phyloP scores from a whole-genome alignment of 2,329 filamentous ascomycete species.

The Hymenotorrendiella dingleyae region DNA sequence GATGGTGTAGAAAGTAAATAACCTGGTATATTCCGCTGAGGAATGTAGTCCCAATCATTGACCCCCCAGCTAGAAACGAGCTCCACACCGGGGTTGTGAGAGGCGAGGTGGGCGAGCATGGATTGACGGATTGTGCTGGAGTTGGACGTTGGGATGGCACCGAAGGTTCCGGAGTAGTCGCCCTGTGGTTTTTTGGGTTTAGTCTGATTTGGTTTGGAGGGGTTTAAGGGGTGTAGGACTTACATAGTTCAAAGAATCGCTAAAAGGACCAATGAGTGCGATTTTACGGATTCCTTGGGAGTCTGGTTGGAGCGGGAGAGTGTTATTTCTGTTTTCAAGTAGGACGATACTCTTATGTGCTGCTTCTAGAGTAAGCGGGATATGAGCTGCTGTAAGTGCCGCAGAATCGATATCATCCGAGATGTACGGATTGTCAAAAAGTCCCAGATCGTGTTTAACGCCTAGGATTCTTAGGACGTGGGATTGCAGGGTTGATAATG shows the following conservation, averaged over 20 bases:
- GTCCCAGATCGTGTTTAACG: constrained; percentile 39
- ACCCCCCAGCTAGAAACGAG: constrained; percentile 37
- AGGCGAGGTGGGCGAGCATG: constrained; percentile 27
- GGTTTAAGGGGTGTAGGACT: no score
- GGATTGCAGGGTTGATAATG: constrained; percentile 32
- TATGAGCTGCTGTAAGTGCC: constrained; percentile 32
- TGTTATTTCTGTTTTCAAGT: constrained; percentile 37
- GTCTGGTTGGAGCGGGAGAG: constrained; percentile 31
- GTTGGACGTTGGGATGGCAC: constrained; percentile 34
- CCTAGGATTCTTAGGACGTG: constrained; percentile 34
- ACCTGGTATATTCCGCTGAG: constrained; percentile 37
- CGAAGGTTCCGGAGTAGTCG: constrained; percentile 39
- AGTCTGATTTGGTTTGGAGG: constrained; percentile 3
- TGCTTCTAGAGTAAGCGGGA: constrained; percentile 35
- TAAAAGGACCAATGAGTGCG: neutral
- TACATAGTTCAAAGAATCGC: neutral
- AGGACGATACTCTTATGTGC: constrained; percentile 39
- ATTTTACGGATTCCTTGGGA: constrained; percentile 27
- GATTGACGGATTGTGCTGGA: constrained; percentile 37
- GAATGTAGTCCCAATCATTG: constrained; percentile 40
- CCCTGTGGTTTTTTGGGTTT: constrained; percentile 20
- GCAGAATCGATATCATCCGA: constrained; percentile 31
- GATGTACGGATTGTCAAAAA: constrained; percentile 36
- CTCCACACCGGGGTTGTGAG: constrained; percentile 24
- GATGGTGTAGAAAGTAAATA: constrained; percentile 35